Evolutionary conservation across 169 alveolate species (phyloP), one percentile per base, ranked within the genome.

Genomic region (Eimeria tenella): DNA sequence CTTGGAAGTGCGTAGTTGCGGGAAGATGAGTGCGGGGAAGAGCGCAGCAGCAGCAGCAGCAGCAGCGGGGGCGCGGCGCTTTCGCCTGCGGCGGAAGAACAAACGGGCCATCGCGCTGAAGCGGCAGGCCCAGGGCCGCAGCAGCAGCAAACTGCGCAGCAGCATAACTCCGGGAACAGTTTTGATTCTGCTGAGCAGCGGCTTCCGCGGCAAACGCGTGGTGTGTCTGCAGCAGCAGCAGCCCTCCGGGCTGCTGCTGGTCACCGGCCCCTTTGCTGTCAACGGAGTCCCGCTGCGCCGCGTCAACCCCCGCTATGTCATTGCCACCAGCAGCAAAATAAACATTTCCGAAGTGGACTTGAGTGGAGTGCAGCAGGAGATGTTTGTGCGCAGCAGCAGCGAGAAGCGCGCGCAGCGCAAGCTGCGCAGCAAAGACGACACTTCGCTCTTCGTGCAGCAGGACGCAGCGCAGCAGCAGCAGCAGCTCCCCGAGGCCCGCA

Each of bases 271-370:
- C 25, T 98, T 97, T 98, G 97, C 98, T 87, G 95, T 98, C 88
- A 99, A 99, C 95, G 99, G 99, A 52, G 99, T 99, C 63, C 99
- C 99, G 11, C 97, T 99, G 92, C 98, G 98, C 97, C 98, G 99
- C 96, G 99, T 98, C 68, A 98, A 98, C 97, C 99, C 98, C 90
- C 98, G 99, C 70, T 98, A 98, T 96, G 98, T 99, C 91, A 96
- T 99, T 75, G 99, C 99, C 79, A 99, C 99, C 10, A 96, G 99
- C 94, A 98, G 99, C 60, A 98, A 98, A 94, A 97, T 99, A 89
- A 97, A 95, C 55, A 93, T 96, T 49, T 97, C 97, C 81, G 95
- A 96, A 25, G 96, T 97, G 73, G 96, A 96, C 79, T 97, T 96
- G 53, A 60, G 96, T 31, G 97, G 96, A 95, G 86, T 97, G 94